phyloP scores from a whole-genome alignment of 805 yeast genomes.

The Candida hungchunana region DNA sequence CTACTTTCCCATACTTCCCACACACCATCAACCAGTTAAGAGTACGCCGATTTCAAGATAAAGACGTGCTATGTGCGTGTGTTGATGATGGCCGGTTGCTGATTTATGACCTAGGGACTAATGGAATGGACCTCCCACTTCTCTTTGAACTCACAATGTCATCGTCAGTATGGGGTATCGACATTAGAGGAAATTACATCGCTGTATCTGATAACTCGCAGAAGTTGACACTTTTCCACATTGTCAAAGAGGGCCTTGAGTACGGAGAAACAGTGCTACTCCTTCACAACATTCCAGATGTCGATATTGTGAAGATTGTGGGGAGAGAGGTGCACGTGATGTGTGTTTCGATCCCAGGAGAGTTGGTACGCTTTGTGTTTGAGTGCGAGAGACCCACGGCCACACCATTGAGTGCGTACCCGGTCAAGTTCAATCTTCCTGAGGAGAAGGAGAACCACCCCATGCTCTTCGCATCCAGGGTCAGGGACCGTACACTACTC shows the following conservation, averaged over 20 bases:
- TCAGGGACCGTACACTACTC: conserved; percentile 32
- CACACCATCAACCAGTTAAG: conserved; percentile 53
- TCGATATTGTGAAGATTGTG: conserved; percentile 33
- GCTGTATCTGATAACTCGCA: conserved; percentile 54
- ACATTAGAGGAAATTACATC: conserved; percentile 37
- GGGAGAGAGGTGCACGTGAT: conserved; percentile 29
- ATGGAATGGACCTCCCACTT: conserved; percentile 26
- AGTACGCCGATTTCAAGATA: conserved; percentile 31
- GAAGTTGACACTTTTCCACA: conserved; percentile 38
- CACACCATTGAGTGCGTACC: neutral
- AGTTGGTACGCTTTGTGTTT: conserved; percentile 21
- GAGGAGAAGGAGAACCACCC: neutral
- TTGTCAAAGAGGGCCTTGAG: conserved; percentile 11
- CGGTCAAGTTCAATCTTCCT: conserved; percentile 1
- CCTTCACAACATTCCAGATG: conserved; percentile 54
- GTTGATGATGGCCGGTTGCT: conserved; percentile 52
- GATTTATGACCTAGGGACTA: conserved; percentile 31
- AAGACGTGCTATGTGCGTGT: conserved; percentile 44
- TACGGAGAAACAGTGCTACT: conserved; percentile 38
- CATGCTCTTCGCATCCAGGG: conserved; percentile 21
- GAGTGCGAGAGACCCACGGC: too few relatives aligned
- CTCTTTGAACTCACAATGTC: conserved; percentile 29
- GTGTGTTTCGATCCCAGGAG: conserved; percentile 43
- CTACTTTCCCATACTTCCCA: conserved; percentile 52
- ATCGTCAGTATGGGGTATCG: conserved; percentile 63